These are phyloP conservation scores for Globisporangium emineosum DNA, from an alignment of 352 stramenopile species.

Conservation along the genomic window DNA sequence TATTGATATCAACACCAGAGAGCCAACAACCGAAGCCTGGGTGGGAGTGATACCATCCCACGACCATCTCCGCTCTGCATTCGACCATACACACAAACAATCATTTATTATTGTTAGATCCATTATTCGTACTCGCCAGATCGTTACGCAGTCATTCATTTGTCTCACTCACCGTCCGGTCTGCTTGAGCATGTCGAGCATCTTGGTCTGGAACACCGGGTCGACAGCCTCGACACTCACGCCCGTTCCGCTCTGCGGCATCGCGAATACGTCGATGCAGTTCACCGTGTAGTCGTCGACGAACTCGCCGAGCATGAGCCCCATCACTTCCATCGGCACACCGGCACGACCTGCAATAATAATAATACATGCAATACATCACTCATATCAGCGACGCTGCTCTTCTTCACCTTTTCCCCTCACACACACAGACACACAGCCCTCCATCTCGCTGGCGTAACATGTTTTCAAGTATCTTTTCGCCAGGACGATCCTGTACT, in stretches of 20 bases:
- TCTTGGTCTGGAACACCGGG: conserved; percentile 99
- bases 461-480: not conserved
- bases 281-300: conserved; percentile 99
- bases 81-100: not conserved
- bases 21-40: conserved; percentile 99
- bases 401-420: not conserved
- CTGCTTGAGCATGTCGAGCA: conserved; percentile 99
- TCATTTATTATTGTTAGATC: not conserved
- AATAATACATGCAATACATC: not conserved
- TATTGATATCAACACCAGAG: conserved; percentile 99
- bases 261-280: conserved; percentile 99
- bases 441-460: not conserved
- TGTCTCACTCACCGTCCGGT: conserved; percentile 81
- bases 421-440: conserved; percentile 2
- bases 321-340: conserved; percentile 99
- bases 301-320: conserved; percentile 99
- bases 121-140: not conserved
- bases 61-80: conserved; percentile 89
- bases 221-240: conserved; percentile 98
- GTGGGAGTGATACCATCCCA: conserved; percentile 99
- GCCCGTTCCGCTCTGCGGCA: conserved; percentile 97
- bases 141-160: not conserved
- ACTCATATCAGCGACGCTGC: not conserved
- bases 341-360: conserved; percentile 82
- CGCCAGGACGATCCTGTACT: no score